Evolutionary conservation across 2,329 filamentous ascomycete species (phyloP).

Genomic region (Conoideocrella luteorostrata): DNA sequence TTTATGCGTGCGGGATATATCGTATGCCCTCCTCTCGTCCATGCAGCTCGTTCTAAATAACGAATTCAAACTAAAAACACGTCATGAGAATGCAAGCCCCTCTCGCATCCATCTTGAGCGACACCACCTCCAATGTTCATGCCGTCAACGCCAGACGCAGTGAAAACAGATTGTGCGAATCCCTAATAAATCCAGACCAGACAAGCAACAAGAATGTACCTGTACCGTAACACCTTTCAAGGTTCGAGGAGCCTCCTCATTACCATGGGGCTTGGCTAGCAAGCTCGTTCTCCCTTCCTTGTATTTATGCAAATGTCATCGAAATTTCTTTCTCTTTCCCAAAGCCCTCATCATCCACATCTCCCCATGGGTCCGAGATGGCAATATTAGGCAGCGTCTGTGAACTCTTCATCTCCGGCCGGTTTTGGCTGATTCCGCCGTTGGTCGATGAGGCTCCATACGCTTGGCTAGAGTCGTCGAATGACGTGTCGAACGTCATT

Average conservation of each 20-base stretch:
- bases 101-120: not conserved
- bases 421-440: conserved; percentile 21
- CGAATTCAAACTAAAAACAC: not conserved
- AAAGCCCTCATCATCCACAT: conserved; percentile 60
- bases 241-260: too few relatives aligned
- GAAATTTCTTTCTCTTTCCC: conserved; percentile 68
- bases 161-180: not conserved
- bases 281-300: not conserved
- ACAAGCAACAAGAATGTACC: not conserved
- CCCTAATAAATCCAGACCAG: not conserved
- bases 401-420: conserved; percentile 28
- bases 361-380: conserved; percentile 62
- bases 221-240: not conserved
- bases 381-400: conserved; percentile 45
- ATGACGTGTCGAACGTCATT: conserved; percentile 68
- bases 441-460: conserved; percentile 19
- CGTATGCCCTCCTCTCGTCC: not conserved
- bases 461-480: conserved; percentile 30
- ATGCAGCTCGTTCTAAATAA: not conserved
- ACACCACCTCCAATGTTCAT: too few relatives aligned
- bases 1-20: too few relatives aligned
- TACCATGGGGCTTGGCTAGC: too few relatives aligned
- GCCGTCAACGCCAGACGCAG: conserved; percentile 3
- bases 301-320: conserved; percentile 68
- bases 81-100: too few relatives aligned